Percentiles rank a stretch among this genome's conserved stretches.
Evolutionary conservation across 106 monocot species (phyloP).

Genomic region (Cymbidium sinense): DNA sequence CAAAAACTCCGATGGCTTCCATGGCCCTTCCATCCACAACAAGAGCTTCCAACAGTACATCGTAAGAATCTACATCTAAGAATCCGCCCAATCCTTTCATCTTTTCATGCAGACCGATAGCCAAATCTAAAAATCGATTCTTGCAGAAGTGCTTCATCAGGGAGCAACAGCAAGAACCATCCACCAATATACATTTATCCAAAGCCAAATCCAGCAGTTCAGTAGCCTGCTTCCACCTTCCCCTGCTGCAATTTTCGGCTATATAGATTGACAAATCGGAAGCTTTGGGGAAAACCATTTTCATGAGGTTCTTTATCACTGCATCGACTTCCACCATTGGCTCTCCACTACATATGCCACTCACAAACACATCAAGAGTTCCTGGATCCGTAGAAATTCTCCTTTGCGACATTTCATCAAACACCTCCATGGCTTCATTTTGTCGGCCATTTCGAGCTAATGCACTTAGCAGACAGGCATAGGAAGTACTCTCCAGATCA

Average conservation of each 20-base stretch:
- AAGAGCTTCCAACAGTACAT: constrained; percentile 29
- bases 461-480: constrained; percentile 18
- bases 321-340: constrained; percentile 15
- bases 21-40: constrained; percentile 15
- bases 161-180: constrained; percentile 14
- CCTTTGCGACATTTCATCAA: constrained; percentile 12
- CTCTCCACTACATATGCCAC: constrained; percentile 28
- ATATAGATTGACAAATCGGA: constrained; percentile 29
- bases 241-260: constrained; percentile 16
- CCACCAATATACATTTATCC: constrained; percentile 20
- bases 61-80: constrained; percentile 28
- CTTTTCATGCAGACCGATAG: constrained; percentile 19
- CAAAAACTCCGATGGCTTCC: constrained; percentile 25
- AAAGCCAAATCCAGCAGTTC: constrained; percentile 27
- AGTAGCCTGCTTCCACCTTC: constrained; percentile 27
- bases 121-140: constrained; percentile 18
- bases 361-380: constrained; percentile 23
- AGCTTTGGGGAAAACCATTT: constrained; percentile 9
- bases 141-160: constrained; percentile 30
- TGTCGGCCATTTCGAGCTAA: constrained; percentile 17
- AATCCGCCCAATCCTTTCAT: constrained; percentile 25
- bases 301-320: constrained; percentile 22
- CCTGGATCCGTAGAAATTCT: constrained; percentile 7
- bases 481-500: constrained; percentile 6
- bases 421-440: constrained; percentile 20